These are phyloP conservation scores for Mortierella sp. DNA, from an alignment of 371 early-diverging fungal genomes.

Conservation along the genomic window DNA sequence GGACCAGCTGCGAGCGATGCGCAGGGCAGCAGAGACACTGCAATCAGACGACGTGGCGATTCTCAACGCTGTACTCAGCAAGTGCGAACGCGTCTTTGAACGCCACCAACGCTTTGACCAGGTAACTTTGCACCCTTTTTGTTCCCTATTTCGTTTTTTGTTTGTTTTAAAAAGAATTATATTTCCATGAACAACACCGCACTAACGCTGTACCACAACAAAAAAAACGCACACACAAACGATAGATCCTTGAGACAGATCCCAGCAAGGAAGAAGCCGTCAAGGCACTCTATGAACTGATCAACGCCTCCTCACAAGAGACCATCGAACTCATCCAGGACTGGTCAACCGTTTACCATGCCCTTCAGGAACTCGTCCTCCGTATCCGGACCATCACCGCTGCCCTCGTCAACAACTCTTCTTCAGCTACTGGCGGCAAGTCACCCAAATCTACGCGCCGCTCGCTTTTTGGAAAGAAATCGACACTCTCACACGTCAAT, in stretches of 20 bases:
- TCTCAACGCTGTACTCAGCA: conserved; percentile 6
- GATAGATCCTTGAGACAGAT: conserved; percentile 25
- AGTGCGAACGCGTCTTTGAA: conserved; percentile 40
- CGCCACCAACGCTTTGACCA: conserved; percentile 30
- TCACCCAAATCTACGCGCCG: conserved; percentile 18
- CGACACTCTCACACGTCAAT: not conserved
- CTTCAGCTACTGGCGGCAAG: not conserved
- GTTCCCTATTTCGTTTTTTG: not conserved
- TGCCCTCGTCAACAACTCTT: not conserved
- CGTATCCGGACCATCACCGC: conserved; percentile 10
- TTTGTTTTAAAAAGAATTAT: not conserved
- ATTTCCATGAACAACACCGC: too few relatives aligned
- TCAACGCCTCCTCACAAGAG: conserved; percentile 19
- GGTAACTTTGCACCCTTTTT: conserved; percentile 3
- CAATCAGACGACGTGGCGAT: conserved; percentile 18
- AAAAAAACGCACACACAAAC: not conserved
- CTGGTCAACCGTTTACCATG: conserved; percentile 36
- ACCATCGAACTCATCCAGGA: conserved; percentile 32
- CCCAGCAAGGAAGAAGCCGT: conserved; percentile 21
- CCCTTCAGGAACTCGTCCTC: conserved; percentile 30
- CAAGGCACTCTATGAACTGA: conserved; percentile 22
- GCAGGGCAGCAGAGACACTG: conserved; percentile 18
- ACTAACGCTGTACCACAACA: too few relatives aligned
- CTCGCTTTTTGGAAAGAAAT: conserved; percentile 25
- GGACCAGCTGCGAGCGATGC: conserved; percentile 27